Base-by-base conservation (phyloP, 352 stramenopile genomes). In the Phytophthora lateralis region DNA sequence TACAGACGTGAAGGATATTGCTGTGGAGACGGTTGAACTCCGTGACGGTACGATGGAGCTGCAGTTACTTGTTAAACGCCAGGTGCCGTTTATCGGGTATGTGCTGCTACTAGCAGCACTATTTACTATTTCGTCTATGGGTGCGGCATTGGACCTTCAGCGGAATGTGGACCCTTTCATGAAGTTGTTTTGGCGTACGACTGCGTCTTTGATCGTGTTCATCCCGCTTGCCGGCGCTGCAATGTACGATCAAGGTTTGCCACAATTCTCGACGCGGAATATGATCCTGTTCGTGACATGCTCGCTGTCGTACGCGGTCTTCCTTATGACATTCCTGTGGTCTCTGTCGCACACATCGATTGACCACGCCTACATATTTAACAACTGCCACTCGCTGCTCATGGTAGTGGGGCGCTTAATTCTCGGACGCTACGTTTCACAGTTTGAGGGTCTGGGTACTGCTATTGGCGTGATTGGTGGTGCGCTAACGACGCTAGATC, bases 281-380 rank as follows among this genome's bases (percentile, higher is more conserved):
- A 76, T 85, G 67, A 84, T 92, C 35, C 70, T 83, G 42, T 89
- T 91, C 47, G 24, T 90, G 49, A 72, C 77, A 46, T 91, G 80
- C 55, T 87, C 76, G 47, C 48, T 92, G 9, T 77, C 80, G 21
- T 90, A 93, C 60, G 71, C 83, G 27, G 74, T 95, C 29, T 95
- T 90, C 57, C 63, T 93, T 34, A 89, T 85, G 76, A 93, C 84
- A 29, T 93, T 92, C 55, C 48, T 95, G 32, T 91, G 83, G 80
- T 76, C 86, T 11, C 61, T 95, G 14, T 76, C 71, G 34, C 80
- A 88, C 63, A 93, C 86, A 43, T 93, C 84, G 6, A 89, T 91
- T 56, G 79, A 84, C 44, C 84, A 93, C 60, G 86, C 82, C 54
- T 93, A 91, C 53, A 92, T 93, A 60, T 92, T 93, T 76, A 93